Percentiles rank a stretch among this genome's conserved stretches.
Evolutionary conservation across 2,329 filamentous ascomycete genomes (phyloP).

Genomic region (Colletotrichum karsti): DNA sequence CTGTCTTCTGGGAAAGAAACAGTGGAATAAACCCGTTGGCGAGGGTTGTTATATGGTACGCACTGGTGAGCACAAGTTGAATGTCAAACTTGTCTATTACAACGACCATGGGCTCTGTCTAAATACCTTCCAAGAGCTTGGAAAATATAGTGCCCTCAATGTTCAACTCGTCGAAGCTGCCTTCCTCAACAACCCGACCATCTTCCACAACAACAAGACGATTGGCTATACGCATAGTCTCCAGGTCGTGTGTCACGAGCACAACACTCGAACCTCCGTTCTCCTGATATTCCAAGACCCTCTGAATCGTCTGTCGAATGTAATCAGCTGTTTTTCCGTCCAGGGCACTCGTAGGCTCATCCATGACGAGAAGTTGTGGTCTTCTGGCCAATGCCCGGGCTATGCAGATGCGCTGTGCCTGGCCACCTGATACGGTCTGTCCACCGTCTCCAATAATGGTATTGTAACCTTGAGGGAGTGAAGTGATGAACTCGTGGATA

Average conservation of each 20-base stretch:
- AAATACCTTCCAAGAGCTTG: slow-evolving; percentile 49
- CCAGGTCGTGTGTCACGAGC: slow-evolving; percentile 80
- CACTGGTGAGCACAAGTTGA: neutral
- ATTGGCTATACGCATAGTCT: slow-evolving; percentile 88
- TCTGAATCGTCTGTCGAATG: slow-evolving; percentile 69
- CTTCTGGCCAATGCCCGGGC: slow-evolving; percentile 78
- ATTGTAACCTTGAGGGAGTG: slow-evolving; percentile 65
- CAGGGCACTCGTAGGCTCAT: slow-evolving; percentile 86
- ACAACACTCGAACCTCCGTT: slow-evolving; percentile 70
- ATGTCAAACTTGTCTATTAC: neutral
- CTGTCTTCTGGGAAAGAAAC: neutral
- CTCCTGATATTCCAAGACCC: slow-evolving; percentile 51
- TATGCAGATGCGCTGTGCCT: slow-evolving; percentile 83
- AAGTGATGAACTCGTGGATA: slow-evolving; percentile 80
- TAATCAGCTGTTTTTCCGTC: slow-evolving; percentile 73
- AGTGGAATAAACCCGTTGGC: neutral
- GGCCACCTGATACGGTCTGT: slow-evolving; percentile 78
- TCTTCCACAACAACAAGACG: slow-evolving; percentile 78
- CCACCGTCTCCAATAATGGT: slow-evolving; percentile 83
- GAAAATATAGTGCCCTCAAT: slow-evolving; percentile 53
- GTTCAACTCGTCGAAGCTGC: slow-evolving; percentile 70
- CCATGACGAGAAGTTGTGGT: slow-evolving; percentile 79
- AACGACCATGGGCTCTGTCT: neutral
- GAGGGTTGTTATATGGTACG: too few species aligned
- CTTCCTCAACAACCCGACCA: slow-evolving; percentile 71